phyloP scores from a whole-genome alignment of 495 filamentous ascomycete genomes.

The Tuber aestivum region DNA sequence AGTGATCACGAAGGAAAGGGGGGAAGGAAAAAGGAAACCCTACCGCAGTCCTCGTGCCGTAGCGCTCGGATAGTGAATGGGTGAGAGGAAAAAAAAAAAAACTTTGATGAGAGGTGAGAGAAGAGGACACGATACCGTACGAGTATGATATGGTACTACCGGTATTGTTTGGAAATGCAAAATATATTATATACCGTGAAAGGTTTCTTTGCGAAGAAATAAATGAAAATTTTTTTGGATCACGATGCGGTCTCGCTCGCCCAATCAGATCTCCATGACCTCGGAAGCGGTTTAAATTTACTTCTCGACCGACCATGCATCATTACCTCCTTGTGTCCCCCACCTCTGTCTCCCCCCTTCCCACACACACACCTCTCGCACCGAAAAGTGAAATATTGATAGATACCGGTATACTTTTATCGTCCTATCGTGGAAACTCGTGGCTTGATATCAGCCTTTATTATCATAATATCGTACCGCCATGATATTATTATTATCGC shows the following conservation, averaged over 20 bases:
- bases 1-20: slow-evolving; percentile 19
- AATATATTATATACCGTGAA: not conserved
- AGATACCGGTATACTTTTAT: not conserved
- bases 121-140: not conserved
- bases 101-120: not conserved
- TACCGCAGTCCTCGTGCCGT: not conserved
- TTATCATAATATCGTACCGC: not conserved
- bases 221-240: slow-evolving; percentile 16
- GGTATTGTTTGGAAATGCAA: not conserved
- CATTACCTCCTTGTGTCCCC: slow-evolving; percentile 14
- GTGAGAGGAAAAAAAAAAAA: not conserved
- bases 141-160: no score
- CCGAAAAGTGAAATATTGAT: not conserved
- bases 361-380: not conserved
- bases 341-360: not conserved
- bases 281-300: slow-evolving; percentile 15
- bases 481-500: not conserved
- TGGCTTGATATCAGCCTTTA: not conserved
- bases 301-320: slow-evolving; percentile 1
- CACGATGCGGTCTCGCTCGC: slow-evolving; percentile 27
- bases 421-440: not conserved
- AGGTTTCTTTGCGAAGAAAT: not conserved
- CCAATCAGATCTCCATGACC: slow-evolving; percentile 22
- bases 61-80: slow-evolving; percentile 15
- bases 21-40: not conserved